Conservation (phyloP, 1,139 yeast species). For the Candida gigantensis region DNA sequence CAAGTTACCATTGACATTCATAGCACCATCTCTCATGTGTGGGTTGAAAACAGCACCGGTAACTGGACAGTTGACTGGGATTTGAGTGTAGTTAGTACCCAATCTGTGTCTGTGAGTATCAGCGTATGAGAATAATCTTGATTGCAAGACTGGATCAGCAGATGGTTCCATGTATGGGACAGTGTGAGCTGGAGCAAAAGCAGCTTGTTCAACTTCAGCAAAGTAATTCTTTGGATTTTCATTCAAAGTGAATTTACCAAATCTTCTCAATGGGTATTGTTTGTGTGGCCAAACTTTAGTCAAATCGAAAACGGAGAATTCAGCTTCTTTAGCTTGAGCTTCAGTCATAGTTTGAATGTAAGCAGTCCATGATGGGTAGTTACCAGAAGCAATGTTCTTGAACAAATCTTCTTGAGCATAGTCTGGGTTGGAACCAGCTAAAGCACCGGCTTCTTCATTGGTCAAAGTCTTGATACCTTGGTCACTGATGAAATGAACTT, state of each 20-base stretch:
- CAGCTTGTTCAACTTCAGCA: conserved; percentile 82
- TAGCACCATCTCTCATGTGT: conserved; percentile 82
- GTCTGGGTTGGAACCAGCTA: conserved; percentile 67
- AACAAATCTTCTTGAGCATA: conserved; percentile 64
- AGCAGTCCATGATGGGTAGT: conserved; percentile 63
- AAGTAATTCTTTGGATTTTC: conserved; percentile 76
- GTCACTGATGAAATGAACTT: conserved; percentile 61
- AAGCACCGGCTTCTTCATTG: conserved; percentile 57
- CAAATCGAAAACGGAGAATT: conserved; percentile 67
- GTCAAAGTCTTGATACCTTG: conserved; percentile 60
- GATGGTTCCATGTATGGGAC: conserved; percentile 85
- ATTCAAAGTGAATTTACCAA: conserved; percentile 69
- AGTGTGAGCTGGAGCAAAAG: conserved; percentile 80
- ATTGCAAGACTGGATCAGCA: conserved; percentile 85
- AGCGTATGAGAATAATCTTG: conserved; percentile 81
- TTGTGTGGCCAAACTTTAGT: conserved; percentile 82
- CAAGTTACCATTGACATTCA: conserved; percentile 82
- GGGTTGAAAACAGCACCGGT: conserved; percentile 55
- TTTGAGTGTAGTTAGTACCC: conserved; percentile 70
- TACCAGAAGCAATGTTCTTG: conserved; percentile 60
- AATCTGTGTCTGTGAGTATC: conserved; percentile 73
- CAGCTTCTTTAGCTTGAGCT: conserved; percentile 59
- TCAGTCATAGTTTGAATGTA: conserved; percentile 70
- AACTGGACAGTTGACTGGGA: conserved; percentile 71
- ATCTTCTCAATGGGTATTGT: conserved; percentile 73